A percentile compares a stretch with the other conserved stretches of the same genome.
Conservation (phyloP, 768 basidiomycete species). For the Leccinum longicurvipes region DNA sequence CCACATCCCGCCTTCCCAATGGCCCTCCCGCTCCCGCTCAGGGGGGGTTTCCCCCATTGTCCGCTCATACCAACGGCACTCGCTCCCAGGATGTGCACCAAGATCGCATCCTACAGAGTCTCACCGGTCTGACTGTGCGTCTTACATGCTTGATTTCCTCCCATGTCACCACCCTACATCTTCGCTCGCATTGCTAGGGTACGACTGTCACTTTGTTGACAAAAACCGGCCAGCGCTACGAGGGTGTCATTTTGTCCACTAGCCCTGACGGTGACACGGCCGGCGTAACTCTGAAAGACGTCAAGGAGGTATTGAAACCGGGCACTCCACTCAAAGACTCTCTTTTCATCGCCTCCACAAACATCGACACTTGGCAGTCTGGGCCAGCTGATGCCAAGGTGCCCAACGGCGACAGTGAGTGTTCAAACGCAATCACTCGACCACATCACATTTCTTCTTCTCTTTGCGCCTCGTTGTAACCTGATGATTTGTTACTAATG, state of each 20-base stretch:
- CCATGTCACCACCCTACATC: slow-evolving; percentile 14
- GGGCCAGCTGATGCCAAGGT: slow-evolving; percentile 70
- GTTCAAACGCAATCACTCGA: not conserved
- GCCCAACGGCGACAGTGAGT: slow-evolving; percentile 71
- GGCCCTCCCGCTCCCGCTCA: slow-evolving; percentile 35
- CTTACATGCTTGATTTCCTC: slow-evolving; percentile 9
- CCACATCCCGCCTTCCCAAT: slow-evolving; percentile 41
- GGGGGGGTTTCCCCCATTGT: slow-evolving; percentile 43
- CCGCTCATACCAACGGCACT: slow-evolving; percentile 45
- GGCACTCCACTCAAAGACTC: slow-evolving; percentile 68
- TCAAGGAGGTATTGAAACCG: slow-evolving; percentile 65
- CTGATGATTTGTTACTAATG: slow-evolving; percentile 14
- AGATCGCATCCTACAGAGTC: slow-evolving; percentile 60
- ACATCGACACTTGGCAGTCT: slow-evolving; percentile 71
- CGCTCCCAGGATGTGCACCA: slow-evolving; percentile 45
- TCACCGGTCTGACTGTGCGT: slow-evolving; percentile 71
- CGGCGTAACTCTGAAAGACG: slow-evolving; percentile 76
- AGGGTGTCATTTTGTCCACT: slow-evolving; percentile 67
- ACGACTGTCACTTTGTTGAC: slow-evolving; percentile 75
- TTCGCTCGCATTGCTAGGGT: slow-evolving; percentile 44
- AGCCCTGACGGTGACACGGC: slow-evolving; percentile 60
- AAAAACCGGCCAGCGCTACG: slow-evolving; percentile 68
- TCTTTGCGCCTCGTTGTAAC: not conserved
- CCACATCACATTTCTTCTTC: not conserved
- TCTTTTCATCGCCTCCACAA: slow-evolving; percentile 66